Base-by-base conservation (phyloP, 768 basidiomycete genomes). In the Amanita rubescens region DNA sequence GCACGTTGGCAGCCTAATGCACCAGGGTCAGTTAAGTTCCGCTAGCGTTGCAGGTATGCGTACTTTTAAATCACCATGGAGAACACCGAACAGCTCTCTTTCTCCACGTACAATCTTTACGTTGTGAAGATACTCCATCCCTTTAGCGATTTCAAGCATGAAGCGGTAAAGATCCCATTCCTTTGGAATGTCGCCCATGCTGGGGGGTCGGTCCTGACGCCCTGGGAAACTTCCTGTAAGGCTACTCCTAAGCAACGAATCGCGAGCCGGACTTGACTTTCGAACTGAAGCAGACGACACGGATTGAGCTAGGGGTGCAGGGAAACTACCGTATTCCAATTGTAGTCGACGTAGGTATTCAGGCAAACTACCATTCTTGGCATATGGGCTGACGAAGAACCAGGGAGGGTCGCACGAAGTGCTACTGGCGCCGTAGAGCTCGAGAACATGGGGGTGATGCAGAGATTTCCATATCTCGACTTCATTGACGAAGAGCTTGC, bases 41-140 rank as follows among this genome's bases (percentile, higher is more conserved):
- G 14, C 14, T 39, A 14, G 19, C 45, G 32, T 34, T 9, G 12
- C 24, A n/a, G 27, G n/a, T 11, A 20, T 7, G 27, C 43, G 7
- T 46, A 53, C 52, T 32, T 53, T 53, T n/a, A 53, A 42, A 32
- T 34, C 15, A 49, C 19, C 22, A 9, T 33, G 25, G 24, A 50
- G 35, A 19, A 35, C 34, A 35, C 50, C 15, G 59, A 71, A 44
- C 37, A 85, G 86, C 75, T 90, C 91, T 42, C 91, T 70, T 63
- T 91, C 87, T 1, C 88, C 90, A 63, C 92, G 90, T 53, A 89
- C 61, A 11, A 92, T 79, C 0, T 78, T 83, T 54, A 79, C 67
- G 2, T 65, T 63, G 62, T 94, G 90, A 49, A 94, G 67, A 62
- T 92, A 91, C 49, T 80, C 76, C 89, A 94, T 90, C 2, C 90